Evolutionary conservation across 441 rosid genomes (phyloP).

Genomic region (Mallotus japonicus): DNA sequence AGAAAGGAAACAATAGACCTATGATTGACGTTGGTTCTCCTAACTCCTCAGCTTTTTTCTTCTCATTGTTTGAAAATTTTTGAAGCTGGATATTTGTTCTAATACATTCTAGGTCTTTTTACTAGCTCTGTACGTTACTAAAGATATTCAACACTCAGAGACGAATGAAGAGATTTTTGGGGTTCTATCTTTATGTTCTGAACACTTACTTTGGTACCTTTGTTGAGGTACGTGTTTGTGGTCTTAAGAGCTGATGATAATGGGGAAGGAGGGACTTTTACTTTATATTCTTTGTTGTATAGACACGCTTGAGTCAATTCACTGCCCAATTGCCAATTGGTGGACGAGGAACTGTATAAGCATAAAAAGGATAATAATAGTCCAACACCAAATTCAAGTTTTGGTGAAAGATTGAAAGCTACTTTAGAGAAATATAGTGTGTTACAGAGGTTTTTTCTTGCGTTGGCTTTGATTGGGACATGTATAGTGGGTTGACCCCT

Average conservation of each 20-base stretch:
- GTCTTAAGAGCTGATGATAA: slow-evolving; percentile 90
- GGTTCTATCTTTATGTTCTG: slow-evolving; percentile 84
- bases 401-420: slow-evolving; percentile 40
- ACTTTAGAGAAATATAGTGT: slow-evolving; percentile 44
- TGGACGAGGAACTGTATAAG: slow-evolving; percentile 73
- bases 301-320: slow-evolving; percentile 88
- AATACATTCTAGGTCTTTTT: too few relatives aligned
- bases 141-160: slow-evolving; percentile 79
- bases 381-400: slow-evolving; percentile 28
- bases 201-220: slow-evolving; percentile 91
- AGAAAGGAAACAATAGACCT: too few relatives aligned
- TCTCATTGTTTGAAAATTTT: too few relatives aligned
- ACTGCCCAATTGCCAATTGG: slow-evolving; percentile 81
- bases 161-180: slow-evolving; percentile 95
- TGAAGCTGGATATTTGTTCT: too few relatives aligned
- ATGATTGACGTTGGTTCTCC: too few relatives aligned
- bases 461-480: slow-evolving; percentile 50
- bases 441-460: slow-evolving; percentile 39
- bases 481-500: slow-evolving; percentile 60
- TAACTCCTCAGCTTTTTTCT: too few relatives aligned
- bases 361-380: slow-evolving; percentile 51
- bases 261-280: slow-evolving; percentile 98
- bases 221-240: slow-evolving; percentile 78
- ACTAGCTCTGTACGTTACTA: slow-evolving; percentile 35
- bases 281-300: slow-evolving; percentile 83